A percentile compares a stretch with the other conserved stretches of the same genome.
phyloP scores from a whole-genome alignment of 441 rosid species.

The Omphalea diandra region DNA sequence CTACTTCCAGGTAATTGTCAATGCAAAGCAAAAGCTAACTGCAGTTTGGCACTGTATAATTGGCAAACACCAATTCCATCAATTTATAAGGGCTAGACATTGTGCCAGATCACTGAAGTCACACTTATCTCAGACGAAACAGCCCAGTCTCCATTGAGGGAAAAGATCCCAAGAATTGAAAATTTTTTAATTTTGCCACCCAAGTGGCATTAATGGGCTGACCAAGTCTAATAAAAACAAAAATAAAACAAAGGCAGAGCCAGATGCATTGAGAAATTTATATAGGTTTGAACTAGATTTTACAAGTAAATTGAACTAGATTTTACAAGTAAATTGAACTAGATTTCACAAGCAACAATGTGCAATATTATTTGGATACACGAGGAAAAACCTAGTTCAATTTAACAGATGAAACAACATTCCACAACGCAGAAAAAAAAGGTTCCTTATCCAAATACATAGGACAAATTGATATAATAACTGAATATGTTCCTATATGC shows the following conservation, averaged over 20 bases:
- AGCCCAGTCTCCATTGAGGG: no score
- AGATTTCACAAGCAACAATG: no score
- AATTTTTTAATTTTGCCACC: background rate
- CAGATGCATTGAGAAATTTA: background rate
- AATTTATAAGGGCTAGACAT: background rate
- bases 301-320: no score
- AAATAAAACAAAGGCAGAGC: background rate
- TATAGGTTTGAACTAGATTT: no score
- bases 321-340: no score
- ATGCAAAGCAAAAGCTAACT: background rate
- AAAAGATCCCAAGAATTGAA: no score
- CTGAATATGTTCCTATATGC: no score
- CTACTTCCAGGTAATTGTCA: background rate
- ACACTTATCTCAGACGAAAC: no score
- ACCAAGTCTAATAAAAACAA: no score
- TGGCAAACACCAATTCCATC: background rate
- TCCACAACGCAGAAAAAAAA: background rate
- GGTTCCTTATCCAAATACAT: background rate
- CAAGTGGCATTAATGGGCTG: background rate
- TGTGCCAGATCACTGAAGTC: background rate
- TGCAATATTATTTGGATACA: background rate
- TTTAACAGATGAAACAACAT: background rate
- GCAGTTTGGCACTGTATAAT: background rate
- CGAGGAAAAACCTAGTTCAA: background rate
- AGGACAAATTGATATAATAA: no score